These are phyloP conservation scores for Phytophthora vignae DNA, from an alignment of 352 stramenopile species.

Conservation along the genomic window DNA sequence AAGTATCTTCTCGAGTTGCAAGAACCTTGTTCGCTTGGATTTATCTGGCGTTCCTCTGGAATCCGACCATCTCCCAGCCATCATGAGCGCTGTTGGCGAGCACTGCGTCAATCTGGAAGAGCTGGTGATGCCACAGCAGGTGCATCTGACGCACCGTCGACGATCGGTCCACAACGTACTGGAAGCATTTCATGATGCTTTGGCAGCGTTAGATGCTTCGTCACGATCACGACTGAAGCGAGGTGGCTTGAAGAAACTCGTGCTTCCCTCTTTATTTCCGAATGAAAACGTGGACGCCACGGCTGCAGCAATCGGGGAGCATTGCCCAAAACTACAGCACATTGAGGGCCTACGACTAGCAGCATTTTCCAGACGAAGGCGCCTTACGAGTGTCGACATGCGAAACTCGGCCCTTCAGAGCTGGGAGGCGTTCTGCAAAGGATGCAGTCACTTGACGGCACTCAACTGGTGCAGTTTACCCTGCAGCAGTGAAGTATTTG, in stretches of 20 bases:
- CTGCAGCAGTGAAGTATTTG: constrained; percentile 44
- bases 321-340: constrained; percentile 29
- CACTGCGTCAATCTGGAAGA: constrained; percentile 20
- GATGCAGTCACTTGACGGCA: constrained; percentile 28
- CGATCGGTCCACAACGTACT: constrained; percentile 10
- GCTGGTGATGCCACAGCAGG: constrained; percentile 20
- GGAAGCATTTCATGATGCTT: constrained; percentile 16
- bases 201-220: constrained; percentile 6
- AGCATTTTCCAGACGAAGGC: constrained; percentile 33
- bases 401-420: constrained; percentile 28
- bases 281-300: constrained; percentile 38
- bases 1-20: constrained; percentile 10
- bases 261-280: constrained; percentile 41
- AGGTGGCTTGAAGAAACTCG: constrained; percentile 31
- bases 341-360: constrained; percentile 40
- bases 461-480: constrained; percentile 46
- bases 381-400: constrained; percentile 40
- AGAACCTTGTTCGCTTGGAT: constrained; percentile 15
- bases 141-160: constrained; percentile 13
- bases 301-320: constrained; percentile 23
- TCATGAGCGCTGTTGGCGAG: constrained; percentile 13
- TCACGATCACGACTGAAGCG: constrained; percentile 3
- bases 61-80: constrained; percentile 19
- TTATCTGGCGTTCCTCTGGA: constrained; percentile 18
- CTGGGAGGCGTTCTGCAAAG: constrained; percentile 40